Evolutionary conservation across 371 early-diverging fungal species (phyloP).

Genomic region (Racocetra persica): DNA sequence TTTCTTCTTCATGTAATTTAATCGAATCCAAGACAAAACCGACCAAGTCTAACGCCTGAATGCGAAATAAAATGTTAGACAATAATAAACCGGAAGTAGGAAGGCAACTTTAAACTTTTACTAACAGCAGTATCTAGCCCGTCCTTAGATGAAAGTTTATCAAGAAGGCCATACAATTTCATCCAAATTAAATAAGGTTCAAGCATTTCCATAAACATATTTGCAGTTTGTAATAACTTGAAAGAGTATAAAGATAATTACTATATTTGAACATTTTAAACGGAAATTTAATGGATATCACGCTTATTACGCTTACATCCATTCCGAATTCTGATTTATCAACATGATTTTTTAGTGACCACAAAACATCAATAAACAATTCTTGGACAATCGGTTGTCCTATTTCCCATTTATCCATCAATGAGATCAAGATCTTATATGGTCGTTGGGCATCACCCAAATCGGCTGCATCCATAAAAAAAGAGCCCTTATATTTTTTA

Average conservation of each 20-base stretch:
- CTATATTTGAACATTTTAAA: background rate
- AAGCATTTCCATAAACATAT: slow-evolving; percentile 88
- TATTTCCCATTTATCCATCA: slow-evolving; percentile 88
- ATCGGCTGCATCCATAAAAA: slow-evolving; percentile 56
- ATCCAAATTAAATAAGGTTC: slow-evolving; percentile 86
- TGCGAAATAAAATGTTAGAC: background rate
- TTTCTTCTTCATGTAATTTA: slow-evolving; percentile 82
- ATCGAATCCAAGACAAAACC: slow-evolving; percentile 73
- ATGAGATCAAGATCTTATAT: slow-evolving; percentile 80
- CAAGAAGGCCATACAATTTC: slow-evolving; percentile 67
- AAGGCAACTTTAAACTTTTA: slow-evolving; percentile 40
- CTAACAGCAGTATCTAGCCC: slow-evolving; percentile 34
- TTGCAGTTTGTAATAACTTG: slow-evolving; percentile 78
- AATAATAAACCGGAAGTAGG: background rate
- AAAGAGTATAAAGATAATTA: slow-evolving; percentile 31
- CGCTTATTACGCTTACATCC: slow-evolving; percentile 48
- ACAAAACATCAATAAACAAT: slow-evolving; percentile 75
- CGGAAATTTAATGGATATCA: background rate
- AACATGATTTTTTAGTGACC: slow-evolving; percentile 65
- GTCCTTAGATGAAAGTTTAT: slow-evolving; percentile 53
- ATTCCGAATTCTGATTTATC: slow-evolving; percentile 56
- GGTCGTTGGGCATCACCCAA: slow-evolving; percentile 71
- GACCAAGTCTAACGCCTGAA: slow-evolving; percentile 63
- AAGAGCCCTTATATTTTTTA: slow-evolving; percentile 52
- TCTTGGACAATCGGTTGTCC: slow-evolving; percentile 78